These are phyloP conservation scores for Artemisia annua DNA, from an alignment of 129 eudicot species.

Conservation along the genomic window DNA sequence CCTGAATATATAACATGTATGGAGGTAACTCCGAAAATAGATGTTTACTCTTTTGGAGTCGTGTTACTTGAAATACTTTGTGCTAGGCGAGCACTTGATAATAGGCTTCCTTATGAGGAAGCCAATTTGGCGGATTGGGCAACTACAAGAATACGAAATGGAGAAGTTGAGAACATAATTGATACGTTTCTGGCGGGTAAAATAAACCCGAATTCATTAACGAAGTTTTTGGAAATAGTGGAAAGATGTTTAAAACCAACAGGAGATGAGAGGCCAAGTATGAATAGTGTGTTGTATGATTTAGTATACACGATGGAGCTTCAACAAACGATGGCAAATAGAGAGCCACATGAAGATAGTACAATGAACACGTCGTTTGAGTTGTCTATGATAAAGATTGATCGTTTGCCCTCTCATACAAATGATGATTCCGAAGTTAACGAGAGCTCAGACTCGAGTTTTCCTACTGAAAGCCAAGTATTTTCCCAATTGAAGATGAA, in stretches of 20 bases:
- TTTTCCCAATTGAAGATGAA: constrained; percentile 50
- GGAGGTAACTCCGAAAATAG: constrained; percentile 58
- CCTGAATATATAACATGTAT: constrained; percentile 55
- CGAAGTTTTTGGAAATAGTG: constrained; percentile 48
- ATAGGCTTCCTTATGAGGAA: constrained; percentile 44
- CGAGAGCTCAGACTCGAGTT: constrained; percentile 15
- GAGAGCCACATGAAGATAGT: constrained; percentile 44
- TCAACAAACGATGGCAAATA: constrained; percentile 34
- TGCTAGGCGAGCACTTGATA: constrained; percentile 52
- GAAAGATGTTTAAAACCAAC: constrained; percentile 49
- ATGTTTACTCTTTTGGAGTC: constrained; percentile 67
- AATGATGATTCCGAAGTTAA: constrained; percentile 27
- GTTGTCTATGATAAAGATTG: constrained; percentile 29
- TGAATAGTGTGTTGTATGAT: constrained; percentile 65
- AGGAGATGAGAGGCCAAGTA: constrained; percentile 59
- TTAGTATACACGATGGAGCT: constrained; percentile 54
- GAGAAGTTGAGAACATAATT: constrained; percentile 39
- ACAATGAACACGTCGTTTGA: constrained; percentile 41
- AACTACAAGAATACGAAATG: constrained; percentile 31
- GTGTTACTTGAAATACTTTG: constrained; percentile 67
- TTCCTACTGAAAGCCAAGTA: constrained; percentile 40
- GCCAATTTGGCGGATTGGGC: constrained; percentile 67
- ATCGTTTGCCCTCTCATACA: constrained; percentile 39
- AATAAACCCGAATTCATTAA: constrained; percentile 48
- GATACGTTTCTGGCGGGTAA: constrained; percentile 53